phyloP scores from a whole-genome alignment of 2,329 filamentous ascomycete genomes.

The Colletotrichum cereale region DNA sequence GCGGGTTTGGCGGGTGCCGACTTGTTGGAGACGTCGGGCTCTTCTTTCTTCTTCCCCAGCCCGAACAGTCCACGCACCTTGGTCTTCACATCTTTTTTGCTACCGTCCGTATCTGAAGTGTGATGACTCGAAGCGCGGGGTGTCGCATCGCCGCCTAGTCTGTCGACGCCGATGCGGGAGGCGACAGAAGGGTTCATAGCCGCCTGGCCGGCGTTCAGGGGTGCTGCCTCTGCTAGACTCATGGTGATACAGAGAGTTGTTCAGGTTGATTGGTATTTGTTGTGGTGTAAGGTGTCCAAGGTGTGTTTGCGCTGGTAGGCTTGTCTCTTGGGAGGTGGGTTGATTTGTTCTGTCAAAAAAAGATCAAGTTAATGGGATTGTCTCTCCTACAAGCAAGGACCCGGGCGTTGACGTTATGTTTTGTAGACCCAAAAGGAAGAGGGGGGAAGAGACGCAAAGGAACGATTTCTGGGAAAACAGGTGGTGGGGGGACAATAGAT shows the following conservation, averaged over 20 bases:
- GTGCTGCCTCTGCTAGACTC: constrained; percentile 45
- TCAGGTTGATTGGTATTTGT: neutral
- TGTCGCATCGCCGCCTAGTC: constrained; percentile 49
- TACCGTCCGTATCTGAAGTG: constrained; percentile 50
- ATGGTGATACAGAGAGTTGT: constrained; percentile 41
- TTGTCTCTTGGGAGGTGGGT: constrained; percentile 12
- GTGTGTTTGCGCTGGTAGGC: neutral
- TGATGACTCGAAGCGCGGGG: constrained; percentile 47
- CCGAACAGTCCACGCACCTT: constrained; percentile 72
- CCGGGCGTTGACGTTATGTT: constrained; percentile 36
- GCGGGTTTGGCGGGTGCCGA: constrained; percentile 39
- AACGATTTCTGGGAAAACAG: constrained; percentile 34
- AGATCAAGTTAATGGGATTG: constrained; percentile 23
- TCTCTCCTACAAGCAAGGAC: constrained; percentile 28
- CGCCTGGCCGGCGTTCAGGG: constrained; percentile 46
- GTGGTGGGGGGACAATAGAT: constrained; percentile 40
- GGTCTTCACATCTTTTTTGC: constrained; percentile 64
- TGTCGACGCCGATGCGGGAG: constrained; percentile 45
- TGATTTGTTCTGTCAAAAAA: neutral
- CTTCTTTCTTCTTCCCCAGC: constrained; percentile 73
- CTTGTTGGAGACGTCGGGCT: constrained; percentile 52
- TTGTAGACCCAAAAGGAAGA: constrained; percentile 29
- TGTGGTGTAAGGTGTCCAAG: neutral
- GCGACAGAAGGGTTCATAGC: constrained; percentile 45
- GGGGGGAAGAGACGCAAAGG: constrained; percentile 22